A percentile compares a stretch with the other conserved stretches of the same genome.
phyloP scores from a whole-genome alignment of 208 protist species.

The Leishmania mexicana region DNA sequence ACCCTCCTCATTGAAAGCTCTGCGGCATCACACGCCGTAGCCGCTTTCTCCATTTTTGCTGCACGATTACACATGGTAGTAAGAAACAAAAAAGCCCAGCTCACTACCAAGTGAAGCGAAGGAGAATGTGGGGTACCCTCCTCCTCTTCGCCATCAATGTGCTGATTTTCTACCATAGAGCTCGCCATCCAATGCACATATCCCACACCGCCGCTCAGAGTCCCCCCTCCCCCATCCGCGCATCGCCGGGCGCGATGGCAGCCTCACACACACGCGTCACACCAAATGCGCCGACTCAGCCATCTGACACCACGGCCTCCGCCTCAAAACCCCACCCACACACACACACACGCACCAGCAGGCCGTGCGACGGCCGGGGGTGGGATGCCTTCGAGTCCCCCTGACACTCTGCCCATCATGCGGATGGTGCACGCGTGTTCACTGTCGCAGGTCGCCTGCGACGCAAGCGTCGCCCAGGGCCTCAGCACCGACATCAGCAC shows the following conservation, averaged over 20 bases:
- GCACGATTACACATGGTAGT: background rate
- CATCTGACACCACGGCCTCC: background rate
- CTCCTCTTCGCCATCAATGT: too few species aligned
- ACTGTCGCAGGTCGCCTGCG: background rate
- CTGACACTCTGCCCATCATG: background rate
- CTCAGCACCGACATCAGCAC: background rate
- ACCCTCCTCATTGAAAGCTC: too few species aligned
- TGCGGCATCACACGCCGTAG: background rate
- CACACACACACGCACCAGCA: background rate
- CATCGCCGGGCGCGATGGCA: background rate
- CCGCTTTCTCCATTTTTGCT: background rate
- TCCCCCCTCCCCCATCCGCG: too few species aligned
- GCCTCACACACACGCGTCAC: too few species aligned
- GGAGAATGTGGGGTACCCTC: too few species aligned
- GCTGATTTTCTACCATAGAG: too few species aligned
- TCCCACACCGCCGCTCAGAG: too few species aligned
- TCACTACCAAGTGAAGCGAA: background rate
- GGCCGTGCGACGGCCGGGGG: background rate
- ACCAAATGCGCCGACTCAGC: background rate
- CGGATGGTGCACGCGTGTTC: background rate
- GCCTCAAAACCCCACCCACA: background rate
- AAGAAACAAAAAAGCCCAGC: slow-evolving; percentile 23
- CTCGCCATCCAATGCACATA: rapidly evolving
- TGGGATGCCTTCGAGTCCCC: background rate
- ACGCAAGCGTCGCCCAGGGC: background rate